Conservation (phyloP, 352 stramenopile species). For the Phytopythium kandeliae region DNA sequence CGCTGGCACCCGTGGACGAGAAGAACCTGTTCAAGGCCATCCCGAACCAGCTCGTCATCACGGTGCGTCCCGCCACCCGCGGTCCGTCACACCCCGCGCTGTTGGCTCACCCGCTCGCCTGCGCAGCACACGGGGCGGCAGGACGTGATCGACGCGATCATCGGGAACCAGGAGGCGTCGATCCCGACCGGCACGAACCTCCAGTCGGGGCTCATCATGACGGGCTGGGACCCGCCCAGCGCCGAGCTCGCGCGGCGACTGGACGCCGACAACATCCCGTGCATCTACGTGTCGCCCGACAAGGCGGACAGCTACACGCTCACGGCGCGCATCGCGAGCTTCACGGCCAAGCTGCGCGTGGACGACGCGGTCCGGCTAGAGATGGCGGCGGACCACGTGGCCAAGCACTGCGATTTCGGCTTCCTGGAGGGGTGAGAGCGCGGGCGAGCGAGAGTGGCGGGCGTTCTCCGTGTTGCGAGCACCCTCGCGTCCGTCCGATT, state of each 20-base stretch:
- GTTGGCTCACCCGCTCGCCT: conserved; percentile 6
- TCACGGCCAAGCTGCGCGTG: conserved; percentile 77
- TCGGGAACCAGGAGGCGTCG: conserved; percentile 75
- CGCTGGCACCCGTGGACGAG: conserved; percentile 66
- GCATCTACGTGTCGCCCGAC: conserved; percentile 81
- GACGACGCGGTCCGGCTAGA: conserved; percentile 73
- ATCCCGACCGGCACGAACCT: conserved; percentile 65
- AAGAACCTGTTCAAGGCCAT: conserved; percentile 84
- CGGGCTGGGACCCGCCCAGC: conserved; percentile 73
- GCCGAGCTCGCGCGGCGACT: conserved; percentile 56
- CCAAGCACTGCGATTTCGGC: conserved; percentile 78
- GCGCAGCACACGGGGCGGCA: conserved; percentile 69
- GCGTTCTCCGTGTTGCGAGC: not conserved
- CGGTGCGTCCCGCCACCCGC: conserved; percentile 24
- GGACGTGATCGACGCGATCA: conserved; percentile 83
- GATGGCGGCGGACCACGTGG: conserved; percentile 75
- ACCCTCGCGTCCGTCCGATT: not conserved
- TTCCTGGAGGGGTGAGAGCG: conserved; percentile 39
- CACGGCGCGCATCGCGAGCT: conserved; percentile 67
- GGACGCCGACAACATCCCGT: conserved; percentile 81
- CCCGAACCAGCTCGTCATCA: conserved; percentile 82
- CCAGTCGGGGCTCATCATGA: conserved; percentile 75
- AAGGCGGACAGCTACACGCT: conserved; percentile 86
- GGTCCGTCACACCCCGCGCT: conserved; percentile 3
- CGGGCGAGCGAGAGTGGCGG: no score